Base-by-base conservation (phyloP, 1,284 basidiomycete species). In the Cutaneotrichosporon mucoides region DNA sequence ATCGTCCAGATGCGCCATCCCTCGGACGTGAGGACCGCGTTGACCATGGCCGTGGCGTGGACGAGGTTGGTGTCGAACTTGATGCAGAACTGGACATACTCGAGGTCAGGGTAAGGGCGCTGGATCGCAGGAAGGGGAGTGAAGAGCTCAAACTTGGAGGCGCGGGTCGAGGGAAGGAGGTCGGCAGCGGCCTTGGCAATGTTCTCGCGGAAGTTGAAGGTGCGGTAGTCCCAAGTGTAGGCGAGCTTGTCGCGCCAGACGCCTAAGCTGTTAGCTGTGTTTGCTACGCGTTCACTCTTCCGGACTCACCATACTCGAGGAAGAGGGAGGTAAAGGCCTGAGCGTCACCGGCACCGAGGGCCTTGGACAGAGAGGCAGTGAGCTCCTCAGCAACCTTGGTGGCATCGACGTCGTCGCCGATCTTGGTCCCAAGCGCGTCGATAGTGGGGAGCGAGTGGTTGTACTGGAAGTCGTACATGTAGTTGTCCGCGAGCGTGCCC, bases 171-270 rank as follows among this genome's bases (percentile, higher is more conserved):
- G 15, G 51, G 51, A 6, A 58, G 34, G 5, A 71, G 64, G 45
- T 71, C 68, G 11, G 8, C 24, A 11, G 69, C 67, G 4, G 70
- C 70, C 40, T 48, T 46, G 35, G 9, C 15, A 64, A 86, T 82
- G 56, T 70, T 69, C 4, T 72, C 50, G 11, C 62, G 56, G 34
- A 82, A 81, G 56, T 81, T 79, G 73, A 87, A 84, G 0, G 85
- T 86, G 53, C 86, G 83, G 67, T 87, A 83, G 64, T 85, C 82
- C 84, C 84, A 87, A 10, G 85, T 85, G 61, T 62, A 64, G 2
- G 56, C 60, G 11, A 57, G 44, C 34, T 57, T 56, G 64, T 70
- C 68, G 37, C 68, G 56, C 68, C 68, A 69, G 2, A 66, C 65
- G 38, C 56, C 56, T 45, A 1, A 1, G 7, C 1, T 6, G 11